phyloP scores from a whole-genome alignment of 2,329 filamentous ascomycete genomes.

The Leptographium flavum region DNA sequence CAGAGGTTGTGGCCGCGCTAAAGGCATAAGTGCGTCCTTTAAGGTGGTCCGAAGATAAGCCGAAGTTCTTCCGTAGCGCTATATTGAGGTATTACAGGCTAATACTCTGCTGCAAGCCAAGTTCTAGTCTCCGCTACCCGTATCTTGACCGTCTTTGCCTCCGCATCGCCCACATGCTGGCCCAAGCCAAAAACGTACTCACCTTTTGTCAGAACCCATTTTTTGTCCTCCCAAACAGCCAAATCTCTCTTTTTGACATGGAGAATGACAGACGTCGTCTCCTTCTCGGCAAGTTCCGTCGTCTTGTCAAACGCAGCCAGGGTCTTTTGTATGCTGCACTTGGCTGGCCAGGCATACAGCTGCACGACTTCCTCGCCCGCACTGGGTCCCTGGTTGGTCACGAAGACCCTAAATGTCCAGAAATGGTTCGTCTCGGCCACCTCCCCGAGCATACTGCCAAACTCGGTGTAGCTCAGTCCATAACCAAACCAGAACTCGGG shows the following conservation, averaged over 20 bases:
- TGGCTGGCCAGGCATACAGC: not conserved
- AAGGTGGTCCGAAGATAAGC: no score
- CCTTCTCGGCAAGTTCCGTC: not conserved
- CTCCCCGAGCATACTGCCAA: not conserved
- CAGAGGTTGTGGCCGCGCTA: slow-evolving; percentile 21
- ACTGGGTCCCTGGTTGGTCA: not conserved
- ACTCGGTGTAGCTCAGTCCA: not conserved
- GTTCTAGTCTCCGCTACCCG: not conserved
- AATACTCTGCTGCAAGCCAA: not conserved
- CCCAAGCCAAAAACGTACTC: not conserved
- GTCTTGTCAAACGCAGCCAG: not conserved
- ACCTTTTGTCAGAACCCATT: not conserved
- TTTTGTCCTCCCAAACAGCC: not conserved
- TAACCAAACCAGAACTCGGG: slow-evolving; percentile 14
- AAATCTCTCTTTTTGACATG: not conserved
- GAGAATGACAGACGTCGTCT: not conserved
- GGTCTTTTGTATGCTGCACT: not conserved
- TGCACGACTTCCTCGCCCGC: not conserved
- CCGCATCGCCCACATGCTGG: not conserved
- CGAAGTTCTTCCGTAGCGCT: no score
- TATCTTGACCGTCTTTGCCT: not conserved
- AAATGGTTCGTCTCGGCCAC: not conserved
- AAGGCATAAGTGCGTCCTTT: no score
- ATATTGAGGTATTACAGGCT: no score
- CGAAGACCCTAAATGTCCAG: not conserved